Percentiles rank a stretch among this genome's conserved stretches.
Conservation (phyloP, 345 rosid genomes). For the Pseudoturritis turrita region DNA sequence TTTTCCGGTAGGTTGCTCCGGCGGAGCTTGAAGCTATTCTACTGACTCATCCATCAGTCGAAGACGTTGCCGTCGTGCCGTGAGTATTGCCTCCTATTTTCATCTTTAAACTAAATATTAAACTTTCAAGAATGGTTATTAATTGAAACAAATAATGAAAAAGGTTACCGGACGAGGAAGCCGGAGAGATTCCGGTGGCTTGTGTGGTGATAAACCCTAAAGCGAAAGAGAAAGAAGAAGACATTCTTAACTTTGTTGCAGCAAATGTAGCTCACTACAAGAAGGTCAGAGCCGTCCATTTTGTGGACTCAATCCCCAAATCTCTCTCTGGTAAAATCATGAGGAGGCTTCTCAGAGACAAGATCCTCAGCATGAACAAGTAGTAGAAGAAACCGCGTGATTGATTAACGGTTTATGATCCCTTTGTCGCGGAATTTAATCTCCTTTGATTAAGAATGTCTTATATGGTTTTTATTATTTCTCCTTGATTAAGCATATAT, state of each 20-base stretch:
- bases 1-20: conserved; percentile 67
- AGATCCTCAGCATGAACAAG: conserved; percentile 37
- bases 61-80: conserved; percentile 92
- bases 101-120: background rate
- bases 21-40: conserved; percentile 87
- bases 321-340: conserved; percentile 88
- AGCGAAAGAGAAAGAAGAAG: conserved; percentile 61
- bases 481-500: too few relatives aligned
- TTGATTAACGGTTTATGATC: too few relatives aligned
- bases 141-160: background rate
- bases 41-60: conserved; percentile 64
- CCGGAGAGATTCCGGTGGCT: conserved; percentile 91
- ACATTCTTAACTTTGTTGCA: conserved; percentile 62
- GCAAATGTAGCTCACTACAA: conserved; percentile 82
- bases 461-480: background rate
- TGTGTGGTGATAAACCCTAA: conserved; percentile 66
- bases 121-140: background rate
- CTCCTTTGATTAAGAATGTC: background rate
- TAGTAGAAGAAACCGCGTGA: background rate
- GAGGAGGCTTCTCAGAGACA: conserved; percentile 71
- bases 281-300: conserved; percentile 67
- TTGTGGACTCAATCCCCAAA: conserved; percentile 79
- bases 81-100: conserved; percentile 35
- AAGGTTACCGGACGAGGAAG: conserved; percentile 90
- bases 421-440: background rate